These are phyloP conservation scores for Fusarium dimerum DNA, from an alignment of 2,329 filamentous ascomycete species.

Conservation along the genomic window DNA sequence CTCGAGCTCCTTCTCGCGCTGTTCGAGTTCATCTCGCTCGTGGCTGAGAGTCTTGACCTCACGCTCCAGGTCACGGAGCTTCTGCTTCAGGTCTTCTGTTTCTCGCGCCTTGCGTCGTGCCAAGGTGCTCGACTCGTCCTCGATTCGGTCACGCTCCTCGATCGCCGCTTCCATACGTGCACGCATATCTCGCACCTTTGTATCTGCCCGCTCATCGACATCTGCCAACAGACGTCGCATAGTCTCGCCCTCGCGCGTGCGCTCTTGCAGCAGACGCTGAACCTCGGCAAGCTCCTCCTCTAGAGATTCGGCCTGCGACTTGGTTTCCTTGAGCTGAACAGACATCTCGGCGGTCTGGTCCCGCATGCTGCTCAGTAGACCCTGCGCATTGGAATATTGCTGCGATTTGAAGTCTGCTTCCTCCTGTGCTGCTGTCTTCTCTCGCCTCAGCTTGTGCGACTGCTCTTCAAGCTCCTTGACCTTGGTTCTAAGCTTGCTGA, in stretches of 20 bases:
- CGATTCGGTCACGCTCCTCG: slow-evolving; percentile 90
- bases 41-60: slow-evolving; percentile 69
- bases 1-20: slow-evolving; percentile 75
- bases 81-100: slow-evolving; percentile 79
- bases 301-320: slow-evolving; percentile 77
- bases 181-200: slow-evolving; percentile 83
- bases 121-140: slow-evolving; percentile 82
- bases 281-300: slow-evolving; percentile 92
- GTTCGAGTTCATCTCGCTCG: slow-evolving; percentile 78
- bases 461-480: slow-evolving; percentile 73
- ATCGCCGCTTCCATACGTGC: slow-evolving; percentile 84
- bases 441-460: slow-evolving; percentile 64
- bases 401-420: slow-evolving; percentile 82
- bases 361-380: slow-evolving; percentile 86
- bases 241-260: slow-evolving; percentile 88
- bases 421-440: slow-evolving; percentile 69
- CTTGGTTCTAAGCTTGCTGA: slow-evolving; percentile 63
- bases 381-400: slow-evolving; percentile 83
- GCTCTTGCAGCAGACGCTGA: slow-evolving; percentile 81
- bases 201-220: slow-evolving; percentile 79
- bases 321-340: slow-evolving; percentile 87
- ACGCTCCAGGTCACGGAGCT: slow-evolving; percentile 79
- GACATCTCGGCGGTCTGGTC: slow-evolving; percentile 87
- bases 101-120: slow-evolving; percentile 78
- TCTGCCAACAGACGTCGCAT: slow-evolving; percentile 89